These are phyloP conservation scores for Aureobasidium leucospermi DNA, from an alignment of 2,329 filamentous ascomycete species.

Conservation along the genomic window DNA sequence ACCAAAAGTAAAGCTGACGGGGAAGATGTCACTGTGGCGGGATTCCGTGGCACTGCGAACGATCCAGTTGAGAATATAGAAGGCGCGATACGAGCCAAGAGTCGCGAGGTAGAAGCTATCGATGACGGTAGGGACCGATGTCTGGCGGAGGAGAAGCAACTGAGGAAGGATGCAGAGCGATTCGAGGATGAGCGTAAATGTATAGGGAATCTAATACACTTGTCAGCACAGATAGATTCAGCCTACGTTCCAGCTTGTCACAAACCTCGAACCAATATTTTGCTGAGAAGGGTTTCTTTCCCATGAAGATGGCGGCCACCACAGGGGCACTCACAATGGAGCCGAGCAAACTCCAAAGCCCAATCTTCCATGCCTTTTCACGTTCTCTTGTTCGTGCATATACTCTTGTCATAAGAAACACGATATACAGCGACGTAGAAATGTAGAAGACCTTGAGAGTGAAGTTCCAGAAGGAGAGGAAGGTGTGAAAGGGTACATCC, in stretches of 20 bases:
- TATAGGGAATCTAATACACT: constrained; percentile 61
- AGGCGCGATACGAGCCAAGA: constrained; percentile 76
- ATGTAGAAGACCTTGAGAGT: constrained; percentile 89
- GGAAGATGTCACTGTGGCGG: constrained; percentile 43
- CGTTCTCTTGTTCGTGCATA: constrained; percentile 82
- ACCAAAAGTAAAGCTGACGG: constrained; percentile 75
- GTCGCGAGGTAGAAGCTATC: constrained; percentile 92
- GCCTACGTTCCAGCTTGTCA: background rate
- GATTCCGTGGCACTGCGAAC: constrained; percentile 41
- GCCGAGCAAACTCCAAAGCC: constrained; percentile 58
- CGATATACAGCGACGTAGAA: constrained; percentile 72
- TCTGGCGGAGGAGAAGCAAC: constrained; percentile 83
- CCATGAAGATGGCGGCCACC: constrained; percentile 57
- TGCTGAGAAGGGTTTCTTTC: constrained; percentile 25
- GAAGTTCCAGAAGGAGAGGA: constrained; percentile 56
- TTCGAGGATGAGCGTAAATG: constrained; percentile 87
- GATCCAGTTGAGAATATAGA: constrained; percentile 93
- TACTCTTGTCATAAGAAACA: constrained; percentile 78
- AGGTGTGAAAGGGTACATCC: constrained; percentile 23
- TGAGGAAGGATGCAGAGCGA: constrained; percentile 86
- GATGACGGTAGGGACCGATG: constrained; percentile 91
- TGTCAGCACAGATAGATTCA: background rate
- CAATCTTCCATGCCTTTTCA: constrained; percentile 91
- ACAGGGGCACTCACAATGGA: constrained; percentile 65
- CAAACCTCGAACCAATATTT: constrained; percentile 12